Base-by-base conservation (phyloP, 2,329 filamentous ascomycete species). In the Fusarium clavum region DNA sequence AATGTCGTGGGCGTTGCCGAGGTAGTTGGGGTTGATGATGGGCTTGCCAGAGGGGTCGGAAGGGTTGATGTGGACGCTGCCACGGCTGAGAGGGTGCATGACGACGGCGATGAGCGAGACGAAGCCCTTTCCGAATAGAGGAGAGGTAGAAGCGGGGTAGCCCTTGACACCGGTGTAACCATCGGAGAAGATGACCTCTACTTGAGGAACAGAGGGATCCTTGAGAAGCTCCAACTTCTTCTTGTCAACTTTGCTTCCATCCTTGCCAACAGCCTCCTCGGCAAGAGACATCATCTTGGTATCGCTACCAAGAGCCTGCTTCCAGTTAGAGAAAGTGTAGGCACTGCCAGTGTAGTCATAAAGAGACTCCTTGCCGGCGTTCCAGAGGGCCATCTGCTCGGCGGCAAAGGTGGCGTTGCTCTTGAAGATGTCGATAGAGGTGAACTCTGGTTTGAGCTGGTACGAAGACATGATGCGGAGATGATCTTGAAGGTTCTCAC, bases 61-160 rank as follows among this genome's bases (percentile, higher is more conserved):
- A 24, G 73, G 56, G 48, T 73, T 59, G 34, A 75, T 73, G 41
- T 75, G 73, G 1, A 75, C 57, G 47, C 55, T 73, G 7, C 73
- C 73, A 1, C 70, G 69, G 20, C 73, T 88, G 71, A 88, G 85
- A 1, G 89, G 89, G 59, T 91, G 90, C 57, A 87, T 87, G 27
- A 89, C 85, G 64, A 88, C 87, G 1, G 85, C 83, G 69, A 86
- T 85, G 62, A 86, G 81, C 16, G 87, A 85, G 34, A 82, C 71
- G 59, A 80, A 81, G 40, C 79, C 57, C 22, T 73, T 63, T 5
- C 71, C 71, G 13, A 59, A 73, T 12, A 73, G 71, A 2, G 68
- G 47, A 0, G 71, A 73, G 0, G 61, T 76, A 59, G 74, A 75
- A n/a, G 70, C 73, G 6, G 74, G 71, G 32, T 77, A 76, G 1